A percentile compares a stretch with the other conserved stretches of the same genome.
phyloP scores from a whole-genome alignment of 345 rosid genomes.

The Salix suchowensis region DNA sequence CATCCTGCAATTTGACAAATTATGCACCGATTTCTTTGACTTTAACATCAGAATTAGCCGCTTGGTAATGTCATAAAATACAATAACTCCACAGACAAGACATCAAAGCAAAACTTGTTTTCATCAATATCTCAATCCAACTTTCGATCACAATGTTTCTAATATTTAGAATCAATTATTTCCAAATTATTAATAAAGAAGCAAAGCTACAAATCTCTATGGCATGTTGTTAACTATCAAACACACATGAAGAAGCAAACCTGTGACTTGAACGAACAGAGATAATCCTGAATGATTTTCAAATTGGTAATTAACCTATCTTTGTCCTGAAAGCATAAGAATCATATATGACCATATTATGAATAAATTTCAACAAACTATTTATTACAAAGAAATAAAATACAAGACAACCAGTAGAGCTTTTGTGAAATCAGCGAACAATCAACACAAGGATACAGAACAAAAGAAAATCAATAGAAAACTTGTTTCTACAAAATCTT shows the following conservation, averaged over 20 bases:
- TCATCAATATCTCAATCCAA: background rate
- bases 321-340: conserved; percentile 52
- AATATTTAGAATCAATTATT: background rate
- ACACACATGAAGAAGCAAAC: conserved; percentile 32
- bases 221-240: background rate
- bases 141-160: background rate
- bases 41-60: background rate
- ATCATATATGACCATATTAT: background rate
- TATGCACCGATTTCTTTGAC: background rate
- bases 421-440: background rate
- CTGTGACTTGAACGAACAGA: conserved; percentile 80
- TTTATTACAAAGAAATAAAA: background rate
- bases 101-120: background rate
- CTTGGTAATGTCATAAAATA: background rate
- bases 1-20: background rate
- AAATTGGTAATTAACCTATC: conserved; percentile 63
- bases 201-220: background rate
- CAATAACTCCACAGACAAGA: background rate
- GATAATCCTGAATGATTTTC: conserved; percentile 82
- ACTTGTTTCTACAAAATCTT: background rate
- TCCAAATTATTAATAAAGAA: background rate
- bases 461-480: background rate
- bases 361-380: background rate
- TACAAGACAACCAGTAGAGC: background rate
- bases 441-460: background rate